Evolutionary conservation across 306 rosid genomes (phyloP).

Genomic region (Ochetophila trinervis): DNA sequence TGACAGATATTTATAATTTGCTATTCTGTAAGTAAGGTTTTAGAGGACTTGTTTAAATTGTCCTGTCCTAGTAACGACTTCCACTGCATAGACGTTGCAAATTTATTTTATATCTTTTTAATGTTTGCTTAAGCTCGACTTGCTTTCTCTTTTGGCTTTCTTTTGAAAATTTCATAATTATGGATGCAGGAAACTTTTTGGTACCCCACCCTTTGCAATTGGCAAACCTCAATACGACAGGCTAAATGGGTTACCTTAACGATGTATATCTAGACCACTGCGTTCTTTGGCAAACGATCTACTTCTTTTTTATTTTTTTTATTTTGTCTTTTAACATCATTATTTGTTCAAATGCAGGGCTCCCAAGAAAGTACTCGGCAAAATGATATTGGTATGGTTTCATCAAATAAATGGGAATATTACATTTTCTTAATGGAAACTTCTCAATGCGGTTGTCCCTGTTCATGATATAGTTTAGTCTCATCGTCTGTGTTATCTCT

Average conservation of each 20-base stretch:
- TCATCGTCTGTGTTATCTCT: not conserved
- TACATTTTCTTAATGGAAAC: not conserved
- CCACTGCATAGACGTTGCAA: too few species aligned
- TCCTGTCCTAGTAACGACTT: too few species aligned
- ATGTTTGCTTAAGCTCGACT: too few species aligned
- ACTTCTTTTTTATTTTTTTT: slow-evolving; percentile 2
- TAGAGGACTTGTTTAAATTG: too few species aligned
- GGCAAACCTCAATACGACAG: not conserved
- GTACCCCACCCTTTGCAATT: slow-evolving; percentile 9
- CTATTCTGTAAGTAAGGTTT: too few species aligned
- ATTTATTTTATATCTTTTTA: too few species aligned
- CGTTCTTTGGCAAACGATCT: not conserved
- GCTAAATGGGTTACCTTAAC: slow-evolving; percentile 27
- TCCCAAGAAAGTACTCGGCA: slow-evolving; percentile 22
- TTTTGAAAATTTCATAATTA: not conserved
- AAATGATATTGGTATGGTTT: slow-evolving; percentile 36
- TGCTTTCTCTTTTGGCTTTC: not conserved
- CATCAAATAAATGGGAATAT: not conserved
- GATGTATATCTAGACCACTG: slow-evolving; percentile 28
- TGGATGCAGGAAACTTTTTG: slow-evolving; percentile 27
- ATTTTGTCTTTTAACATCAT: slow-evolving; percentile 5
- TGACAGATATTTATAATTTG: not conserved
- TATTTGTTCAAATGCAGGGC: slow-evolving; percentile 26
- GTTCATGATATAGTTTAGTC: slow-evolving; percentile 8
- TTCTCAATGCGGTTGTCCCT: not conserved